Percentiles rank a stretch among this genome's conserved stretches.
These are phyloP conservation scores for Paulownia fortunei DNA, from an alignment of 257 asterid genomes.

Conservation along the genomic window DNA sequence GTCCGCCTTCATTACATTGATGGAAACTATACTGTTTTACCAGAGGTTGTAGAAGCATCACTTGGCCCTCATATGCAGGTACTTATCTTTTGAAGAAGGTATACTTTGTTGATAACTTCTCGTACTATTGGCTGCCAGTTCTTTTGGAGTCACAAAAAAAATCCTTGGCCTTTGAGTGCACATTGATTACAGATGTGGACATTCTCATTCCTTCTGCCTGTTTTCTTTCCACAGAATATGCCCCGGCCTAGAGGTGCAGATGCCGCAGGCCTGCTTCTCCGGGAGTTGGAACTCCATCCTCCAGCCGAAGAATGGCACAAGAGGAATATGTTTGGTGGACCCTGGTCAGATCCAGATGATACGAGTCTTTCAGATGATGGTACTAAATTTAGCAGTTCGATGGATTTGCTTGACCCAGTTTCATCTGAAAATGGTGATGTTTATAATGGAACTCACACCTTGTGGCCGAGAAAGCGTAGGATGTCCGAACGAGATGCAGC, in stretches of 20 bases:
- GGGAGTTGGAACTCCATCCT: constrained; percentile 99
- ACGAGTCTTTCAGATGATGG: constrained; percentile 53
- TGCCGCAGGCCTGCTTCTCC: constrained; percentile 98
- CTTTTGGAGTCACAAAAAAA: background rate
- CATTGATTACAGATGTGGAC: background rate
- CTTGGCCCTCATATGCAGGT: constrained; percentile 99
- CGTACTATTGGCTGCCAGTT: constrained; percentile 15
- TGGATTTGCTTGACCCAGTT: constrained; percentile 55
- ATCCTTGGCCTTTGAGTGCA: background rate
- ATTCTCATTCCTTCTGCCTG: constrained; percentile 12
- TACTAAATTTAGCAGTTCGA: constrained; percentile 52
- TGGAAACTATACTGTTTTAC: constrained; percentile 94
- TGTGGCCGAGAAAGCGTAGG: constrained; percentile 99
- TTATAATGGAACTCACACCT: constrained; percentile 70
- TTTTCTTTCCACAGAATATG: constrained; percentile 70
- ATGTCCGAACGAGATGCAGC: constrained; percentile 99
- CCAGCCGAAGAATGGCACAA: constrained; percentile 99
- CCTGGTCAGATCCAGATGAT: constrained; percentile 92
- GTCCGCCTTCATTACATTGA: constrained; percentile 97
- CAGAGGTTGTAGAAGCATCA: constrained; percentile 99
- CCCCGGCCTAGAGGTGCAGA: constrained; percentile 99
- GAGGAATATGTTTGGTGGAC: constrained; percentile 97
- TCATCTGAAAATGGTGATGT: constrained; percentile 59
- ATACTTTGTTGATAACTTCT: constrained; percentile 25
- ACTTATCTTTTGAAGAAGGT: constrained; percentile 18